These are phyloP conservation scores for Saturnispora quitensis DNA, from an alignment of 805 yeast species.

Conservation along the genomic window DNA sequence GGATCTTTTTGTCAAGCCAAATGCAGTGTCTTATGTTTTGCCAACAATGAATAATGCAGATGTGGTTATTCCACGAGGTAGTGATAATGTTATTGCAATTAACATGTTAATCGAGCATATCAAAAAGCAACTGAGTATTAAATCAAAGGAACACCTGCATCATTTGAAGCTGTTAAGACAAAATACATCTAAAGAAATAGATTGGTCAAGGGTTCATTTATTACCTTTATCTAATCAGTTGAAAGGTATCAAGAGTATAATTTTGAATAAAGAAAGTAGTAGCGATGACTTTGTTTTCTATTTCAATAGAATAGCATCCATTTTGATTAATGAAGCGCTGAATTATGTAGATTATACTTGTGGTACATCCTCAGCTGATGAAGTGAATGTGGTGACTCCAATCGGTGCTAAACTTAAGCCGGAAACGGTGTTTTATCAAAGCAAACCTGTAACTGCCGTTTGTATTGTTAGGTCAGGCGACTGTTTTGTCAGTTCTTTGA, in stretches of 20 bases:
- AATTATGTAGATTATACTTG: constrained; percentile 41
- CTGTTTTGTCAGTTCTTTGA: constrained; percentile 73
- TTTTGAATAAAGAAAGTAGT: constrained; percentile 44
- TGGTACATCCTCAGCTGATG: background rate
- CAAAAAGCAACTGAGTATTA: constrained; percentile 54
- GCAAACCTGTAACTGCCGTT: constrained; percentile 56
- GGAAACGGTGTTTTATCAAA: constrained; percentile 24
- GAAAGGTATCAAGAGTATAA: constrained; percentile 59
- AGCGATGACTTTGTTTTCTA: constrained; percentile 79
- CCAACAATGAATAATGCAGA: constrained; percentile 79
- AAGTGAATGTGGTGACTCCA: constrained; percentile 32
- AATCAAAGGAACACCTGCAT: constrained; percentile 59
- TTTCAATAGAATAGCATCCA: constrained; percentile 72
- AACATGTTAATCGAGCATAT: constrained; percentile 73
- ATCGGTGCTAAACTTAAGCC: constrained; percentile 20
- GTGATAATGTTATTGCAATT: constrained; percentile 75
- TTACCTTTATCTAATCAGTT: constrained; percentile 56
- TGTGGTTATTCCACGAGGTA: constrained; percentile 82
- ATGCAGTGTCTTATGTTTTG: constrained; percentile 63
- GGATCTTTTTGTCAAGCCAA: constrained; percentile 88
- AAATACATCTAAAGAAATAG: constrained; percentile 23
- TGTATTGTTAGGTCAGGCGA: constrained; percentile 87
- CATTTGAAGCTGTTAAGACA: constrained; percentile 52
- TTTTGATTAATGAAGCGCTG: constrained; percentile 60
- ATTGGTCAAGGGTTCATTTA: constrained; percentile 27